Percentiles rank a stretch among this genome's conserved stretches.
Conservation (phyloP, 805 yeast genomes). For the Vanderwaltozyma verrucispora region DNA sequence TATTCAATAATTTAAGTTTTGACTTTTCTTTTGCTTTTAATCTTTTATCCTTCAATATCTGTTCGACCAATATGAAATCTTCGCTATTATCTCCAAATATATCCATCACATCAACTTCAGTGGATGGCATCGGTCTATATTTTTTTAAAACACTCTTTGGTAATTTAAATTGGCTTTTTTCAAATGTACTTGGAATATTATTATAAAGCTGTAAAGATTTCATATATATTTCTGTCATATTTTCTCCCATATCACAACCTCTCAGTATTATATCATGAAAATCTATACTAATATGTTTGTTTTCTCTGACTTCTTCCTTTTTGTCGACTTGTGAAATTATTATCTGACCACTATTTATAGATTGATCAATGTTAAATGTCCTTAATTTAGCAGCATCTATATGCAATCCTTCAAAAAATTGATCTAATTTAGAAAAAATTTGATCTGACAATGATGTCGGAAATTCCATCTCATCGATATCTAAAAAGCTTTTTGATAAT, state of each 20-base stretch:
- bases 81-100: constrained; percentile 3
- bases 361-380: constrained; percentile 13
- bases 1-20: constrained; percentile 6
- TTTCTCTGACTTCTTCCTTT: constrained; percentile 6
- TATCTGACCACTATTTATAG: background rate
- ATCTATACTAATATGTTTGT: constrained; percentile 10
- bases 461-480: constrained; percentile 17
- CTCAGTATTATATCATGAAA: constrained; percentile 22
- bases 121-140: constrained; percentile 7
- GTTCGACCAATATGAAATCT: constrained; percentile 11
- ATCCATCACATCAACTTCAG: background rate
- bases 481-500: constrained; percentile 9
- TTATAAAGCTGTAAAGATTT: constrained; percentile 24
- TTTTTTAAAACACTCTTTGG: constrained; percentile 17
- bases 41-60: constrained; percentile 11
- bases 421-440: constrained; percentile 19
- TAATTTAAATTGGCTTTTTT: constrained; percentile 16
- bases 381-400: constrained; percentile 17
- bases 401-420: constrained; percentile 20
- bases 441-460: constrained; percentile 12
- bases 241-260: constrained; percentile 25
- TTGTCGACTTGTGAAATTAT: background rate
- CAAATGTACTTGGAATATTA: constrained; percentile 21
- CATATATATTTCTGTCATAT: constrained; percentile 24
- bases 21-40: constrained; percentile 11